Evolutionary conservation across 345 rosid species (phyloP), one percentile per base, ranked within the genome.

Genomic region (Kernera saxatilis): DNA sequence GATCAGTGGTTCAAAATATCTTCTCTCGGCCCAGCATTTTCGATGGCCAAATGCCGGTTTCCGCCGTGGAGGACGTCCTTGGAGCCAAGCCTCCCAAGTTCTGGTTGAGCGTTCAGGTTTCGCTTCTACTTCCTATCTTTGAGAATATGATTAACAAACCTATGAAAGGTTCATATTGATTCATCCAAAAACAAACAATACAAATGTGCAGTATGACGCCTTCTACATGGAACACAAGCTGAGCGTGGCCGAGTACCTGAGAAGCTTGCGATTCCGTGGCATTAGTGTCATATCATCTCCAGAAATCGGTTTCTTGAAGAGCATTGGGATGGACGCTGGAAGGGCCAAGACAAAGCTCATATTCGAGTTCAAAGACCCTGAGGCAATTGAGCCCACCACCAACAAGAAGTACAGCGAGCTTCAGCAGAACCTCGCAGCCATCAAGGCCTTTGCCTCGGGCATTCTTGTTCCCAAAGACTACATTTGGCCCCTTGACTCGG

Each of bases 101-200:
- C 33, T 93, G 98, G 97, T 41, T 93, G 67, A 90, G 82, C 73
- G 89, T 91, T 77, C 89, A 85, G 93, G 97, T 88, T 30, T 32
- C 37, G n/a, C n/a, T n/a, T 45, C 4, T 66, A 49, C 35, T 19
- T 29, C 21, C 43, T 22, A 35, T 25, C 13, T 17, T 1, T 29
- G 5, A 70, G 53, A 30, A 45, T 84, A 52, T 73, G 49, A 21
- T 21, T 27, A 29, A 19, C 9, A 10, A 49, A 39, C 54, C 0
- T 51, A 18, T 5, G 29, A 81, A 70, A 33, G 40, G 30, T 83
- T 50, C 60, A 50, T 25, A 39, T 64, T 39, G 76, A 75, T 44
- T 74, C 73, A 69, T 67, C 69, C 23, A 73, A 36, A 43, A n/a
- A 43, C 8, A 60, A 70, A 9, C 22, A 75, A 33, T 54, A 83